Percentiles rank a stretch among this genome's conserved stretches.
These are phyloP conservation scores for Sporobolomyces pararoseus DNA, from an alignment of 768 basidiomycete species.

Conservation along the genomic window DNA sequence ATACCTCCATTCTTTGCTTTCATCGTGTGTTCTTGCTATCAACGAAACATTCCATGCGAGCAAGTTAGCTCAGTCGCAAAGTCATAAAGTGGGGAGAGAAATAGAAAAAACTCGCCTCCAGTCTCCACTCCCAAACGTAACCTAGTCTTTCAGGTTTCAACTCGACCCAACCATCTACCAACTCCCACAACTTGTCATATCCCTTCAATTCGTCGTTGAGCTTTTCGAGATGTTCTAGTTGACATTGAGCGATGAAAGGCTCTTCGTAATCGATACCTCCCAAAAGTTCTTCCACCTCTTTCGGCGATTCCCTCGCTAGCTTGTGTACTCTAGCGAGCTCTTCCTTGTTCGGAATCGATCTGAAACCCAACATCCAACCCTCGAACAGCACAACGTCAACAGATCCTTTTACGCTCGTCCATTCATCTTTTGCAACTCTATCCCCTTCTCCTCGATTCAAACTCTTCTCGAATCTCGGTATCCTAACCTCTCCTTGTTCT, in stretches of 20 bases:
- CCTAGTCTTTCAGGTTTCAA: constrained; percentile 52
- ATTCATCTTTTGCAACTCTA: constrained; percentile 55
- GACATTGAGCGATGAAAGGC: constrained; percentile 40
- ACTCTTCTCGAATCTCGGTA: constrained; percentile 88
- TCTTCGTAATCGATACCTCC: constrained; percentile 21
- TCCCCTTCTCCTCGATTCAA: constrained; percentile 77
- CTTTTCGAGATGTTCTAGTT: constrained; percentile 42
- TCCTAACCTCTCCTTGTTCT: constrained; percentile 47
- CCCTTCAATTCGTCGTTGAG: constrained; percentile 62
- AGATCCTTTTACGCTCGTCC: constrained; percentile 55
- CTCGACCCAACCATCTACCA: constrained; percentile 73
- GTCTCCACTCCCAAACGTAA: constrained; percentile 79
- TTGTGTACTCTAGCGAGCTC: constrained; percentile 55
- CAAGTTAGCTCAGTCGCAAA: too few species aligned
- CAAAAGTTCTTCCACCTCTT: neutral
- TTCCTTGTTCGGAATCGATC: constrained; percentile 54
- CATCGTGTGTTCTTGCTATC: constrained; percentile 83
- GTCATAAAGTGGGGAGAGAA: too few species aligned
- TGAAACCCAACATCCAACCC: constrained; percentile 93
- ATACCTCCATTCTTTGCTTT: constrained; percentile 74
- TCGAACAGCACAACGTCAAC: constrained; percentile 85
- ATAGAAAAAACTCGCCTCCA: constrained; percentile 47
- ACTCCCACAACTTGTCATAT: constrained; percentile 67
- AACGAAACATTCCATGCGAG: too few species aligned
- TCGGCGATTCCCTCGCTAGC: constrained; percentile 9